phyloP scores from a whole-genome alignment of 345 rosid species.

The Hibiscus trionum region DNA sequence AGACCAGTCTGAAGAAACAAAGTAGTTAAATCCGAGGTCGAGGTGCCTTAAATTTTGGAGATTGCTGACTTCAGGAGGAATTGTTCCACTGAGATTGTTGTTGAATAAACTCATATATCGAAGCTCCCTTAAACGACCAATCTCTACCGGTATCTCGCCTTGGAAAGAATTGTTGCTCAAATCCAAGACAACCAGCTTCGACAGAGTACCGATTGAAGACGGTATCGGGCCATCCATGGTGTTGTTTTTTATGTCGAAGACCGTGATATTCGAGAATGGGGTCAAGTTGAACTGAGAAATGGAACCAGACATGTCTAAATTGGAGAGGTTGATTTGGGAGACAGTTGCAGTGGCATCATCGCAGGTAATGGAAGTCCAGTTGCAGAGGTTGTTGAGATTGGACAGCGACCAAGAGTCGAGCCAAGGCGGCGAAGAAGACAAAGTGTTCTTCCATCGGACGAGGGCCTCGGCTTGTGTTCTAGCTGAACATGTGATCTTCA shows the following conservation, averaged over 20 bases:
- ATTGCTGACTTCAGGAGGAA: slow-evolving; percentile 38
- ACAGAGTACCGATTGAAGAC: slow-evolving; percentile 23
- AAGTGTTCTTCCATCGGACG: slow-evolving; percentile 41
- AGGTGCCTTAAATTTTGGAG: slow-evolving; percentile 38
- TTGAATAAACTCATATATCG: slow-evolving; percentile 24
- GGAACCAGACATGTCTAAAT: slow-evolving; percentile 25
- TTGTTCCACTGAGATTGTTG: slow-evolving; percentile 41
- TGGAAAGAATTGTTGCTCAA: slow-evolving; percentile 31
- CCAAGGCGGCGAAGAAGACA: slow-evolving; percentile 20
- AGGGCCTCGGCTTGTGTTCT: slow-evolving; percentile 55
- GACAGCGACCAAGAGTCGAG: slow-evolving; percentile 49
- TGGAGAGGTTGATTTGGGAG: slow-evolving; percentile 31
- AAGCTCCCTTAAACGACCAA: slow-evolving; percentile 34
- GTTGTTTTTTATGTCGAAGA: slow-evolving; percentile 27
- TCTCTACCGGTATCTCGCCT: slow-evolving; percentile 34
- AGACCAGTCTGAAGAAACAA: slow-evolving; percentile 50
- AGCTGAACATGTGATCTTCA: slow-evolving; percentile 27
- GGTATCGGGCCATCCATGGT: slow-evolving; percentile 27
- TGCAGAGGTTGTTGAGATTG: slow-evolving; percentile 22
- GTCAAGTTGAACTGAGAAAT: slow-evolving; percentile 43
- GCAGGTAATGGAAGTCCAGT: slow-evolving; percentile 29
- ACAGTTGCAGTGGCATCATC: slow-evolving; percentile 16
- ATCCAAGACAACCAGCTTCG: slow-evolving; percentile 36
- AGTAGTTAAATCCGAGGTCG: slow-evolving; percentile 52
- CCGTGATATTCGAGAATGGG: slow-evolving; percentile 37